Percentiles rank a stretch among this genome's conserved stretches.
phyloP scores from a whole-genome alignment of 768 basidiomycete species.

The Leccinum barrowsii region DNA sequence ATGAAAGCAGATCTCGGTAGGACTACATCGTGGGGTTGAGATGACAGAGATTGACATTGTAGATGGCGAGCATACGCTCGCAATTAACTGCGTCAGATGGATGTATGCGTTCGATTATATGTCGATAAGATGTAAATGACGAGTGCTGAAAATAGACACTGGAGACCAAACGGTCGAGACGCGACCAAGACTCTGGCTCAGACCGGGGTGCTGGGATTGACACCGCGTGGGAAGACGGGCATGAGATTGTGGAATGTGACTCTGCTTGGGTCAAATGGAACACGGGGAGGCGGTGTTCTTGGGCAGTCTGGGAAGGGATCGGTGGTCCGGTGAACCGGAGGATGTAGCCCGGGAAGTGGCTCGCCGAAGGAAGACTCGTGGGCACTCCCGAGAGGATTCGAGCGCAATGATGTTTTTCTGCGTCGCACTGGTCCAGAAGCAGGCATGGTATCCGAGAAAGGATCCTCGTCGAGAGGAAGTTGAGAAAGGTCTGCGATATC shows the following conservation, averaged over 20 bases:
- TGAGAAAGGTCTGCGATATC: conserved; percentile 70
- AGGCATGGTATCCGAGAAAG: conserved; percentile 21
- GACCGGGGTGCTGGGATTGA: conserved; percentile 12
- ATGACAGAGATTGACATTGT: conserved; percentile 21
- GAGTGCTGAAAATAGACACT: conserved; percentile 8
- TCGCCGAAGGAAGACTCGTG: conserved; percentile 14
- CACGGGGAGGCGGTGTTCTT: conserved; percentile 31
- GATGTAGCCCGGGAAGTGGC: conserved; percentile 16
- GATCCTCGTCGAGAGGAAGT: conserved; percentile 35
- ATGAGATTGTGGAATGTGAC: conserved; percentile 59
- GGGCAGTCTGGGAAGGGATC: conserved; percentile 19
- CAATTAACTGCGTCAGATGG: conserved; percentile 31
- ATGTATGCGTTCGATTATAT: conserved; percentile 29
- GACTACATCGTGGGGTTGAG: conserved; percentile 29
- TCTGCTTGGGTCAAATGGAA: conserved; percentile 45
- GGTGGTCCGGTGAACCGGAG: conserved; percentile 31
- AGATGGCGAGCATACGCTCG: conserved; percentile 19
- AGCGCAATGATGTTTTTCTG: conserved; percentile 51
- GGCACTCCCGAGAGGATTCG: conserved; percentile 40
- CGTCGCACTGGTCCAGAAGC: conserved; percentile 56
- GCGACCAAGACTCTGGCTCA: conserved; percentile 5
- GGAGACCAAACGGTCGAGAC: neutral
- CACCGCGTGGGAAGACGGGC: conserved; percentile 46
- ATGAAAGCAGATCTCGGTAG: conserved; percentile 21
- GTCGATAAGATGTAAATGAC: conserved; percentile 25